A percentile compares a stretch with the other conserved stretches of the same genome.
Evolutionary conservation across 768 basidiomycete species (phyloP).

Genomic region (Rhodocollybia butyracea): DNA sequence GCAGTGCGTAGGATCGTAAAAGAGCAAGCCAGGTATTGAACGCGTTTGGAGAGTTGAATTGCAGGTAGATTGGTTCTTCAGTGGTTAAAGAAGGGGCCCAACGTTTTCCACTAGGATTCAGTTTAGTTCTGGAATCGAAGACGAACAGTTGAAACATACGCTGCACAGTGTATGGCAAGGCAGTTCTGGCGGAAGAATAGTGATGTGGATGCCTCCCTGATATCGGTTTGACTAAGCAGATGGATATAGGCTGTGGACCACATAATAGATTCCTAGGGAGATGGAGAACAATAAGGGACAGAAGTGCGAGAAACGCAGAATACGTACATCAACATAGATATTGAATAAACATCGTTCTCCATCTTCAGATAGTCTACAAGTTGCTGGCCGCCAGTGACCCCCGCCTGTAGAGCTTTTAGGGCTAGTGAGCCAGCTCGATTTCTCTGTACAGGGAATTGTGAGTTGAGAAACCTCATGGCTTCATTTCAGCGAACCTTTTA

Average conservation of each 20-base stretch:
- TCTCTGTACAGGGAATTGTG: constrained; percentile 41
- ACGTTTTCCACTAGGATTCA: constrained; percentile 48
- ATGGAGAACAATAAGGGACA: constrained; percentile 14
- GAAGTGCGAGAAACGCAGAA: background rate
- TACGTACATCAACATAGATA: constrained; percentile 70
- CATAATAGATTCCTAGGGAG: constrained; percentile 60
- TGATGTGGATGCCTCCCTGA: constrained; percentile 72
- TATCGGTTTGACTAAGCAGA: constrained; percentile 73
- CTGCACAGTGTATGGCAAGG: constrained; percentile 62
- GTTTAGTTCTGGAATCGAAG: constrained; percentile 8
- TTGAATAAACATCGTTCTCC: constrained; percentile 65
- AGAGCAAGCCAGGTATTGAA: constrained; percentile 78
- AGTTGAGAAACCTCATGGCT: background rate
- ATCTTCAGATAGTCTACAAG: constrained; percentile 68
- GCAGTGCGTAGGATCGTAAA: constrained; percentile 74
- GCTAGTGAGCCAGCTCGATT: constrained; percentile 68
- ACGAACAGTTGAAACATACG: constrained; percentile 1
- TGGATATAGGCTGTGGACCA: constrained; percentile 75
- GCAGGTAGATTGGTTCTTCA: constrained; percentile 70
- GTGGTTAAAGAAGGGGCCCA: constrained; percentile 43
- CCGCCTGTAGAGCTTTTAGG: constrained; percentile 42
- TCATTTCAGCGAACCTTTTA: constrained; percentile 48
- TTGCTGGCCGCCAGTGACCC: constrained; percentile 71
- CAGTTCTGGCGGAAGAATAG: constrained; percentile 77
- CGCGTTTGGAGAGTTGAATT: constrained; percentile 61